Base-by-base conservation (phyloP, 129 eudicot genomes). In the Erigeron canadensis region DNA sequence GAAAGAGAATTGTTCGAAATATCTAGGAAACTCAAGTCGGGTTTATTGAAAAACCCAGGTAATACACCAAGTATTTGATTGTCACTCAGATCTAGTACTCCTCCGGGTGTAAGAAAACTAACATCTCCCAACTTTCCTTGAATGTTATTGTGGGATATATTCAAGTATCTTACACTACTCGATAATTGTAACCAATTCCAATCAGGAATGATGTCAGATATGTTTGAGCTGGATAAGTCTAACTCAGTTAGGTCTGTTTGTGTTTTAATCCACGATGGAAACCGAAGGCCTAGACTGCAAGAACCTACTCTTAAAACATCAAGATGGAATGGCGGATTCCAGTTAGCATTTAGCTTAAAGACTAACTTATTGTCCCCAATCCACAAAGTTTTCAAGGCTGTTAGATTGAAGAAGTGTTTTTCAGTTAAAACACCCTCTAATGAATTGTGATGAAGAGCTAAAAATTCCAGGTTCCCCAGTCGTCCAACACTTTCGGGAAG, bases 1-100 rank as follows among this genome's bases (percentile, higher is more conserved):
- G 82, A 78, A 38, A 85, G 57, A 15, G 19, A 45, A 62, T 85
- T 81, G 65, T 65, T 7, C 2, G 79, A 75, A 51, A 54, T 39
- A 65, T 75, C 79, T 13, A 75, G 53, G 18, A 75, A 18, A 65
- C n/a, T 46, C 0, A 75, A 4, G 37, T 65, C 65, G 5, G 18
- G 6, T 40, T 15, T 34, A 12, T 28, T 74, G 65, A 74, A 74
- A 2, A 64, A 15, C 13, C 72, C 44, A 5, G 79, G 79, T n/a
- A 74, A 4, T 6, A 34, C 22, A 56, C 79, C 72, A 10, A 19
- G 16, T 6, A 74, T 64, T 19, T n/a, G 16, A 65, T 74, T 74
- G 46, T 54, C 13, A 53, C 79, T 74, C 53, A 74, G 46, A 74
- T 74, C 79, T 21, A 74, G 18, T 6, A 53, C 18, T 42, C 56